These are phyloP conservation scores for Kwoniella botswanensis DNA, from an alignment of 768 basidiomycete genomes.

Conservation along the genomic window DNA sequence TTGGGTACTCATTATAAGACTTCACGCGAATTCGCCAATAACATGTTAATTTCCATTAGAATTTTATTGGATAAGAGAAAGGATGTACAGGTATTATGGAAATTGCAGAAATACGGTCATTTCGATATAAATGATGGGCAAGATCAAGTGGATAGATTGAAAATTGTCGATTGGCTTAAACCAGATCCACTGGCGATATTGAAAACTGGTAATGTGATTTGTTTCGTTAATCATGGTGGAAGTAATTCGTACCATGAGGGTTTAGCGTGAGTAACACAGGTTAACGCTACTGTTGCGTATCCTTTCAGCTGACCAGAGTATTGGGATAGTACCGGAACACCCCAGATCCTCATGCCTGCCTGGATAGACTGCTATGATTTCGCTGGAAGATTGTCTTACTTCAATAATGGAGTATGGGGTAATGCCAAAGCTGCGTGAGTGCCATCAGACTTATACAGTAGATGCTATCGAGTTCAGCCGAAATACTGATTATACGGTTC, in stretches of 20 bases:
- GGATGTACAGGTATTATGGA: constrained; percentile 37
- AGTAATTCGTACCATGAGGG: constrained; percentile 27
- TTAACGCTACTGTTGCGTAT: too few species aligned
- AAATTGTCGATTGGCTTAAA: constrained; percentile 33
- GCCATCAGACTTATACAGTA: too few species aligned
- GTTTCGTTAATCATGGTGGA: constrained; percentile 20
- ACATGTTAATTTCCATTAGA: constrained; percentile 14
- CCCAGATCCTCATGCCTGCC: constrained; percentile 23
- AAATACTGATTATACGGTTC: too few species aligned
- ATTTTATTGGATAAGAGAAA: constrained; percentile 21
- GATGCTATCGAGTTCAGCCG: too few species aligned
- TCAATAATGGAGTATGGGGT: constrained; percentile 22
- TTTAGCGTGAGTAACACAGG: constrained; percentile 1
- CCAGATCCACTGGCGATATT: constrained; percentile 30
- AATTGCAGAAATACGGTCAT: constrained; percentile 24
- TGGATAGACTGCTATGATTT: constrained; percentile 28
- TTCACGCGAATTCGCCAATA: constrained; percentile 10
- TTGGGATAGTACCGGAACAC: background rate
- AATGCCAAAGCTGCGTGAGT: constrained; percentile 15
- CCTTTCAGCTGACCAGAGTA: too few species aligned
- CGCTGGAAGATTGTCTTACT: constrained; percentile 5
- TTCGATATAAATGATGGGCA: constrained; percentile 6
- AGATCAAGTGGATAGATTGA: constrained; percentile 21
- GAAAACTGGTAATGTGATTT: constrained; percentile 26
- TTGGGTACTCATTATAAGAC: constrained; percentile 33